Percentiles rank a stretch among this genome's conserved stretches.
Conservation (phyloP, 148 eudicot species). For the Selenicereus undatus region DNA sequence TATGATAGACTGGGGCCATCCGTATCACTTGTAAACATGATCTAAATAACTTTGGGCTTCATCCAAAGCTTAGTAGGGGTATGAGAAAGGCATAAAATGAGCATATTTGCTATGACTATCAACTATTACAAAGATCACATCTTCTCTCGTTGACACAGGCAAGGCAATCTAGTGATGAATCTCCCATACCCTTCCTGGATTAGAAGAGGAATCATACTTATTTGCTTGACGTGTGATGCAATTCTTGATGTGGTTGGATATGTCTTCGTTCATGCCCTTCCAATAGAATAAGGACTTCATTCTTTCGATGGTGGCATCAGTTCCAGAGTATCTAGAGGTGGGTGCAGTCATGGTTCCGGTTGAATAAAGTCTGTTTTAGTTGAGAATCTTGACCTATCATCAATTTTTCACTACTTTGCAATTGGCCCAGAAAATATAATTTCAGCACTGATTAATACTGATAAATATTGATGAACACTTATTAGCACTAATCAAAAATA, state of each 20-base stretch:
- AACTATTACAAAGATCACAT: background rate
- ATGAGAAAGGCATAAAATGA: background rate
- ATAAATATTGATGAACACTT: too few relatives aligned
- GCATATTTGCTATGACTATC: background rate
- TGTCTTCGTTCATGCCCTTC: background rate
- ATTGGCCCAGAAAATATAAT: too few relatives aligned
- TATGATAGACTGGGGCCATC: background rate
- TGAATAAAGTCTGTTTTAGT: too few relatives aligned
- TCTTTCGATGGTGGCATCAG: background rate
- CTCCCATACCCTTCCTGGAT: background rate
- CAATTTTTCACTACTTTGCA: too few relatives aligned
- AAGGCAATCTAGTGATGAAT: background rate
- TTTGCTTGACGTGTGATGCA: background rate
- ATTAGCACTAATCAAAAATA: too few relatives aligned
- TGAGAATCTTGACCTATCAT: too few relatives aligned
- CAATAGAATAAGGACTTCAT: background rate
- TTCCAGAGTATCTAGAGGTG: conserved; percentile 12
- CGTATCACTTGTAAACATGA: background rate
- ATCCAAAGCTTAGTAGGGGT: background rate
- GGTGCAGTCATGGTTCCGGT: background rate
- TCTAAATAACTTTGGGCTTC: background rate
- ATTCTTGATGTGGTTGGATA: background rate
- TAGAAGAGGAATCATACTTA: background rate
- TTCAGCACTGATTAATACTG: too few relatives aligned
- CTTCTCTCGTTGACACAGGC: background rate